A percentile compares a stretch with the other conserved stretches of the same genome.
phyloP scores from a whole-genome alignment of 352 stramenopile genomes.

The Peronospora farinosa region DNA sequence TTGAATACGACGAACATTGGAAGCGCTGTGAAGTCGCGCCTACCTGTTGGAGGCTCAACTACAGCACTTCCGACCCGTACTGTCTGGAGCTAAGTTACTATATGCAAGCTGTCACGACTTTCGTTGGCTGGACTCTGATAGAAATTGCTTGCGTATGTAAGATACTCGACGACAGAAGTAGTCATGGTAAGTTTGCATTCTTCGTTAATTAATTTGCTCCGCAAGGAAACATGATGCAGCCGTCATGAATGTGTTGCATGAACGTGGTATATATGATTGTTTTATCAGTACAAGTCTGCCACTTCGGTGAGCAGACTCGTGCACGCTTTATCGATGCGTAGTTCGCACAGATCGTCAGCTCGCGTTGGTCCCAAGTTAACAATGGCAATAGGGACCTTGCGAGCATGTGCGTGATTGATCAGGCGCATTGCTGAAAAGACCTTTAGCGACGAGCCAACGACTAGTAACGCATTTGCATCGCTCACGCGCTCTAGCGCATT shows the following conservation, averaged over 20 bases:
- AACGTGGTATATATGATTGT: conserved; percentile 1
- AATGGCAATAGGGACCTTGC: conserved; percentile 72
- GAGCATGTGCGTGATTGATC: conserved; percentile 63
- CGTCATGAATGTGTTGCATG: conserved; percentile 7
- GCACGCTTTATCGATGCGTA: conserved; percentile 67
- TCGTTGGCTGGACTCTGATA: conserved; percentile 14
- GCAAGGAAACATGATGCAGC: conserved; percentile 12
- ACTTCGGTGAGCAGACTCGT: conserved; percentile 46
- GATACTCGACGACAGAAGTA: conserved; percentile 26
- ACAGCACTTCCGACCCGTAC: conserved; percentile 41
- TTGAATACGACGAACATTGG: conserved; percentile 20
- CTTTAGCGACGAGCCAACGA: conserved; percentile 91
- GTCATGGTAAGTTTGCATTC: conserved; percentile 15
- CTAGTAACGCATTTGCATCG: conserved; percentile 83
- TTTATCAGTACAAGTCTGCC: conserved; percentile 25
- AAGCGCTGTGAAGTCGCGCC: conserved; percentile 18
- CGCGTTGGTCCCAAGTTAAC: conserved; percentile 86
- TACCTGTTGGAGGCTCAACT: conserved; percentile 24
- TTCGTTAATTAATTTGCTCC: conserved; percentile 18
- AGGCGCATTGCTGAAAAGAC: conserved; percentile 94
- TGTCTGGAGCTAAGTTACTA: conserved; percentile 43
- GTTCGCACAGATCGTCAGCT: conserved; percentile 65
- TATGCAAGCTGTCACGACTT: conserved; percentile 11
- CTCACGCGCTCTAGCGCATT: conserved; percentile 65
- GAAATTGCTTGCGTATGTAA: conserved; percentile 23